These are phyloP conservation scores for Cercospora beticola DNA, from an alignment of 2,329 filamentous ascomycete species.

Conservation along the genomic window DNA sequence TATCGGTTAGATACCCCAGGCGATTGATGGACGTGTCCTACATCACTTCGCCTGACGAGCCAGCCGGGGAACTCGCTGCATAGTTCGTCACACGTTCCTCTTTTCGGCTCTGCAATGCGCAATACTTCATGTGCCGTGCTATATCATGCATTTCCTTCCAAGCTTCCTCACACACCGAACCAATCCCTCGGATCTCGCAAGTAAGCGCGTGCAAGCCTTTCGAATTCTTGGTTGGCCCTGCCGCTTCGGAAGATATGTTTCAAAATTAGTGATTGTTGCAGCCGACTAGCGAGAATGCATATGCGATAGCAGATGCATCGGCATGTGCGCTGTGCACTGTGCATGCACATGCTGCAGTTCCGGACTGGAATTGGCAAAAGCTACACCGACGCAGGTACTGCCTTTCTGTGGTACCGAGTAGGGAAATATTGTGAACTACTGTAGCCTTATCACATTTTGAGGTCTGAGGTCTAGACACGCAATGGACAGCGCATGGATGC, in stretches of 20 bases:
- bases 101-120: neutral
- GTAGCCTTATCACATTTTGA: neutral
- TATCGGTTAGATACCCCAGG: neutral
- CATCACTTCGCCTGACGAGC: neutral
- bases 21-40: neutral
- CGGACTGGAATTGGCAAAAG: neutral
- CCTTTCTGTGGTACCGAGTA: neutral
- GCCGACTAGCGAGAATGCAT: conserved; percentile 1
- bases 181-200: neutral
- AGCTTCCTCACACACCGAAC: neutral
- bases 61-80: neutral
- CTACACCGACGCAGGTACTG: neutral
- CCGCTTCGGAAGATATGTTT: neutral
- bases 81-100: neutral
- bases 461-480: neutral
- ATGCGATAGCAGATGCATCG: neutral
- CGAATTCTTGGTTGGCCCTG: conserved; percentile 2
- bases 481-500: neutral
- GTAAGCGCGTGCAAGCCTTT: neutral
- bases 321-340: neutral
- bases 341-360: neutral
- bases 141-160: neutral
- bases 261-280: neutral
- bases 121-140: neutral
- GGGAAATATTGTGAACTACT: neutral